phyloP scores from a whole-genome alignment of 805 yeast genomes.

The Candida corydali region DNA sequence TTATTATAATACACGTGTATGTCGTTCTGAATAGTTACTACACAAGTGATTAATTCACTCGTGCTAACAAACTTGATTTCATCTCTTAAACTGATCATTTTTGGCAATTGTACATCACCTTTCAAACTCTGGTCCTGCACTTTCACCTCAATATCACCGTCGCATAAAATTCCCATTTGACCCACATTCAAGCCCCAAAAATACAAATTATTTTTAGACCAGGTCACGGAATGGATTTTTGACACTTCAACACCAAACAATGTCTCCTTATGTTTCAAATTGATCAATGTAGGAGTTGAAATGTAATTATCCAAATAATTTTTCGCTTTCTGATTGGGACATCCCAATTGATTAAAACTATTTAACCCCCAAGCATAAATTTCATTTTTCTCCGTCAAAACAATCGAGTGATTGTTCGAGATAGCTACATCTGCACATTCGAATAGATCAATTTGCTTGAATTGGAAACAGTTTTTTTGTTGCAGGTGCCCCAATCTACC shows the following conservation, averaged over 20 bases:
- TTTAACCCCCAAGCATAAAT: constrained; percentile 81
- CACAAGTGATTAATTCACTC: constrained; percentile 66
- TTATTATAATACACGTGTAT: constrained; percentile 59
- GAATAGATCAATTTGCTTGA: constrained; percentile 31
- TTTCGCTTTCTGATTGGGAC: constrained; percentile 15
- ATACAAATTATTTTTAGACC: constrained; percentile 43
- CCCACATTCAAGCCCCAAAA: constrained; percentile 83
- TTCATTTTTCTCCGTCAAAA: constrained; percentile 47
- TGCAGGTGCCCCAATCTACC: constrained; percentile 67
- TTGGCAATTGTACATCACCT: constrained; percentile 41
- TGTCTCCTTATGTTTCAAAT: constrained; percentile 24
- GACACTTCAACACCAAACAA: constrained; percentile 56
- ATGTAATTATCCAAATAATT: constrained; percentile 27
- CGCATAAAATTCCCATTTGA: constrained; percentile 59
- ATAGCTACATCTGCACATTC: constrained; percentile 33
- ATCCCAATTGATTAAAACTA: constrained; percentile 62
- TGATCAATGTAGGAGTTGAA: constrained; percentile 40
- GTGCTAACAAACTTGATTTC: constrained; percentile 57
- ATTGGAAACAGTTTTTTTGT: constrained; percentile 36
- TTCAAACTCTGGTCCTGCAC: constrained; percentile 24
- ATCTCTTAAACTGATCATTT: constrained; percentile 38
- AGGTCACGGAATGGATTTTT: constrained; percentile 64
- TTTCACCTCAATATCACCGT: constrained; percentile 20
- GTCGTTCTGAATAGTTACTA: constrained; percentile 54
- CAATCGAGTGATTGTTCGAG: constrained; percentile 67